phyloP scores from a whole-genome alignment of 345 rosid species.

The Citrus unshiu region DNA sequence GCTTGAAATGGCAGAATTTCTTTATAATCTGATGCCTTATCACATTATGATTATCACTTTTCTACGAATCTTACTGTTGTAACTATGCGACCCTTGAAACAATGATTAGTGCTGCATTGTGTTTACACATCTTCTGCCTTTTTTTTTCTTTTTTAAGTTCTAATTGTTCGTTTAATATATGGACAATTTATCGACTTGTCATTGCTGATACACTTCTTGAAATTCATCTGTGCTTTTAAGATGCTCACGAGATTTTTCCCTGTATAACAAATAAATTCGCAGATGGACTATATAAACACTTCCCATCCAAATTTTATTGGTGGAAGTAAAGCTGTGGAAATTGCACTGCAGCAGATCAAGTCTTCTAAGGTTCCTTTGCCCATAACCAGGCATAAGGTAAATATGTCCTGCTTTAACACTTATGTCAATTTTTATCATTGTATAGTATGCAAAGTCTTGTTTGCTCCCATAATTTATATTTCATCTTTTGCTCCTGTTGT shows the following conservation, averaged over 20 bases:
- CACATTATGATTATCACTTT: not conserved
- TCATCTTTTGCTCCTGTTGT: slow-evolving; percentile 4
- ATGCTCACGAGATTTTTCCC: not conserved
- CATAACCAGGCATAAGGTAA: slow-evolving; percentile 63
- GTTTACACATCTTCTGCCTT: not conserved
- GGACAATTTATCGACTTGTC: not conserved
- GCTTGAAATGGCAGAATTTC: not conserved
- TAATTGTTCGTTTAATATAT: not conserved
- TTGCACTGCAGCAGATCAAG: slow-evolving; percentile 66
- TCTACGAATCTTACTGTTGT: not conserved
- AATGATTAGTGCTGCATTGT: not conserved
- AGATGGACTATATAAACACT: slow-evolving; percentile 97
- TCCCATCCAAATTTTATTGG: slow-evolving; percentile 92
- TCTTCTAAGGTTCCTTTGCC: slow-evolving; percentile 60
- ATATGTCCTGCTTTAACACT: not conserved
- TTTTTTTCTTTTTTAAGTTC: not conserved
- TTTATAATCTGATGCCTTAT: not conserved
- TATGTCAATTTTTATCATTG: not conserved
- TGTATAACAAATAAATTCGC: slow-evolving; percentile 20
- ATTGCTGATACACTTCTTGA: not conserved
- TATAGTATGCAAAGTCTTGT: not conserved
- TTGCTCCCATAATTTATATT: not conserved
- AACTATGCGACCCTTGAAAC: not conserved
- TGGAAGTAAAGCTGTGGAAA: slow-evolving; percentile 89
- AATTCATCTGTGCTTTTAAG: not conserved